Percentiles rank a stretch among this genome's conserved stretches.
phyloP scores from a whole-genome alignment of 805 yeast species.

The Saccharomyces jurei region DNA sequence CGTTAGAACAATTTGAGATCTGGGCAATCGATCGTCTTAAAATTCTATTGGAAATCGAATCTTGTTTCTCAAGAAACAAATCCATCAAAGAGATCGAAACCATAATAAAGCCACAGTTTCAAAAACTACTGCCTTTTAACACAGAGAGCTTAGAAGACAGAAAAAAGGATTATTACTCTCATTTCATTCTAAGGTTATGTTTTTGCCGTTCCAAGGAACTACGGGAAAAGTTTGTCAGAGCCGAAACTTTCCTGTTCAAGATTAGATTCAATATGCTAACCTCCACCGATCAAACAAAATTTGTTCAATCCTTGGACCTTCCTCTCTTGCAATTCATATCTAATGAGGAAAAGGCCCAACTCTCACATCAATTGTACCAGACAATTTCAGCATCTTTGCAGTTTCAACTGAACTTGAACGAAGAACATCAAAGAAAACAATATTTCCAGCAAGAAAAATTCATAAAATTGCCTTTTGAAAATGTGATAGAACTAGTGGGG shows the following conservation, averaged over 20 bases:
- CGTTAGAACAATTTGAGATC: conserved; percentile 83
- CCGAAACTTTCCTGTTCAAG: conserved; percentile 69
- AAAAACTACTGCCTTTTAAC: conserved; percentile 50
- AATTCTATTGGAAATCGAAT: conserved; percentile 76
- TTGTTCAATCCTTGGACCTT: conserved; percentile 56
- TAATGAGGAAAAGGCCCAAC: conserved; percentile 48
- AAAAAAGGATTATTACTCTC: conserved; percentile 86
- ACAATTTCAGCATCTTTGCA: conserved; percentile 41
- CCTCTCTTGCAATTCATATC: conserved; percentile 60
- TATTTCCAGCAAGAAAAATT: conserved; percentile 55
- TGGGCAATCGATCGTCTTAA: conserved; percentile 93
- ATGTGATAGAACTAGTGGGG: conserved; percentile 68
- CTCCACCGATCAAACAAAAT: conserved; percentile 57
- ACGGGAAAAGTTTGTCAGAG: conserved; percentile 65
- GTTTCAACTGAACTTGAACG: conserved; percentile 33
- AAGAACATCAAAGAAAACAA: conserved; percentile 37
- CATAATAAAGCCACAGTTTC: conserved; percentile 56
- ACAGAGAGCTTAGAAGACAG: conserved; percentile 50
- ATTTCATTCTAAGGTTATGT: conserved; percentile 78
- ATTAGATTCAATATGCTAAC: conserved; percentile 61
- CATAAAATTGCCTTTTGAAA: conserved; percentile 82
- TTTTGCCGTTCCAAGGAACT: conserved; percentile 83
- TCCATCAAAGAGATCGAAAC: conserved; percentile 56
- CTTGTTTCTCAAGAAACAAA: conserved; percentile 58
- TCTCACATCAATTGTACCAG: conserved; percentile 43